Base-by-base conservation (phyloP, 2,329 filamentous ascomycete species). In the Mycosphaerelloides madeirae region DNA sequence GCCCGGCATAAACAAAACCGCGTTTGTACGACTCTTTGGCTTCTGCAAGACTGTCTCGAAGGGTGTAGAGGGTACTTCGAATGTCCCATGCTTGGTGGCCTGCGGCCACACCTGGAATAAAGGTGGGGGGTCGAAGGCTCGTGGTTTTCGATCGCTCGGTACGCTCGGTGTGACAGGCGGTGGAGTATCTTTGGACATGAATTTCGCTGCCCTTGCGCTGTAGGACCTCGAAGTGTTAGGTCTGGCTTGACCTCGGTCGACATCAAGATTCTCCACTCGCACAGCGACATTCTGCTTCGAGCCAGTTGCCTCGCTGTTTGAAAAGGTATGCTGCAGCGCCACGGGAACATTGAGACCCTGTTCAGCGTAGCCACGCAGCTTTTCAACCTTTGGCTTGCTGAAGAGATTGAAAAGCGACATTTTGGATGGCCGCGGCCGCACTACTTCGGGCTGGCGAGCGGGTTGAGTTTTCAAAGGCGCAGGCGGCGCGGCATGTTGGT, bases 41-140 rank as follows among this genome's bases (percentile, higher is more conserved):
- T 58, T 59, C 15, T 54, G 48, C 32, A 48, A 18, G 3, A 51
- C 44, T 14, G 77, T 68, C 49, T 94, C 89, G 1, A 84, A 77
- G 1, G 84, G 79, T 9, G 84, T 67, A 2, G 76, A 78, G 29
- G 84, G 83, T 13, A 84, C 77, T 19, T 82, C 77, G 3, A 95
- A 71, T 13, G 77, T 80, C 9, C 80, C 81, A 63, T 93, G 80
- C 59, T 85, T 89, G 54, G 87, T 77, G 2, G 87, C 81, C 65
- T 95, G 89, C 0, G 87, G 84, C 62, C 89, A 95, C 11, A 87
- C 88, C 63, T 95, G 85, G 64, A 90, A 94, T 11, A 96, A 70
- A 2, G 88, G 86, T 6, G 87, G 86, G 6, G 70, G 66, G 4
- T 69, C 64, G 64, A 69, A 73, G 38, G 56, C 20, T 31, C 44